A percentile compares a stretch with the other conserved stretches of the same genome.
Evolutionary conservation across 495 filamentous ascomycete genomes (phyloP).

Genomic region (Penicillium ochrochloron): DNA sequence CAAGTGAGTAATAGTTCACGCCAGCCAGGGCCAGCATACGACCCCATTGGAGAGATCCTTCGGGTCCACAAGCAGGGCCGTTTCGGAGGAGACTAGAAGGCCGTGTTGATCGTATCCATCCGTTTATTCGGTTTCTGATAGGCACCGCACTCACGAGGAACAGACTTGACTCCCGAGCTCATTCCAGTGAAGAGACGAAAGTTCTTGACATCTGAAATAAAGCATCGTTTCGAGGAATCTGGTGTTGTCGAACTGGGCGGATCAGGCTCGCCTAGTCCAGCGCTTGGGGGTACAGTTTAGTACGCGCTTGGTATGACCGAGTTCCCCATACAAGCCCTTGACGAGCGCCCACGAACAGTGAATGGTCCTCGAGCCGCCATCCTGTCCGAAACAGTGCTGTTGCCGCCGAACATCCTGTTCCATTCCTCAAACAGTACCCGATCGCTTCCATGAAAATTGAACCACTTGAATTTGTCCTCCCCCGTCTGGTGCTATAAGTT

Average conservation of each 20-base stretch:
- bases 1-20: constrained; percentile 19
- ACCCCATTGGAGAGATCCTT: constrained; percentile 4
- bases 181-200: background rate
- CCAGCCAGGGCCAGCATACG: constrained; percentile 13
- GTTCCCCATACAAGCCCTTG: constrained; percentile 32
- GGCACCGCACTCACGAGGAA: background rate
- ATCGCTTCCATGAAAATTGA: constrained; percentile 30
- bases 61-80: constrained; percentile 11
- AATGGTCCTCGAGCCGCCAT: constrained; percentile 38
- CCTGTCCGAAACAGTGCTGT: constrained; percentile 23
- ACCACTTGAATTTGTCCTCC: constrained; percentile 21
- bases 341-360: constrained; percentile 35
- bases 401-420: constrained; percentile 25
- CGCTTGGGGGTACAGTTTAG: constrained; percentile 36
- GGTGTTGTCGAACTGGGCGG: constrained; percentile 28
- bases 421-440: constrained; percentile 23
- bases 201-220: constrained; percentile 7
- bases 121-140: background rate
- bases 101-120: constrained; percentile 23
- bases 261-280: constrained; percentile 22
- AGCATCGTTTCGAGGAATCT: background rate
- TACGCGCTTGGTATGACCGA: constrained; percentile 35
- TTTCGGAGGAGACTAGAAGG: constrained; percentile 18
- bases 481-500: constrained; percentile 20
- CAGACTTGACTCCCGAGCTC: background rate